Percentiles rank a stretch among this genome's conserved stretches.
phyloP scores from a whole-genome alignment of 78 protist genomes.

The Dictyostelium firmibasis region DNA sequence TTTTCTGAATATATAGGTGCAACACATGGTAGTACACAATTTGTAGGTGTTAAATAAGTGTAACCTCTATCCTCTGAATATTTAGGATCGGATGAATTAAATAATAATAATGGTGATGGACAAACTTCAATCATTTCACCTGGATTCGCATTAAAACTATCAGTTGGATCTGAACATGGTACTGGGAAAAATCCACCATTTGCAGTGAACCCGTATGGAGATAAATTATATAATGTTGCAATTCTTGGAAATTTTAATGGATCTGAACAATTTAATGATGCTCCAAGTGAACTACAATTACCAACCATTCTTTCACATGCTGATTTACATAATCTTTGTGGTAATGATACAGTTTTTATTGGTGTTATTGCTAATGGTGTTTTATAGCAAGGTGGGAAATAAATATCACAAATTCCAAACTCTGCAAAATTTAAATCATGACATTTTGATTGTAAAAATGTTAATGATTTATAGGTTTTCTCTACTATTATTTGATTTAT shows the following conservation, averaged over 20 bases:
- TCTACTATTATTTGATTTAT: background rate
- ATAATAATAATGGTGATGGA: background rate
- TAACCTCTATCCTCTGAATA: background rate
- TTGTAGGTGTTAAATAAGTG: background rate
- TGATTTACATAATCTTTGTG: slow-evolving; percentile 5
- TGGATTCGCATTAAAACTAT: background rate
- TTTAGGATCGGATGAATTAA: background rate
- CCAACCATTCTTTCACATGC: background rate
- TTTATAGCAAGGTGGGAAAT: background rate
- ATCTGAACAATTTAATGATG: slow-evolving; percentile 9
- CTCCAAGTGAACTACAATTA: background rate
- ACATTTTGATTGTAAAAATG: background rate
- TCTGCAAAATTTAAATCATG: background rate
- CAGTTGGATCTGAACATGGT: background rate
- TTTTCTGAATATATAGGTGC: slow-evolving; percentile 14
- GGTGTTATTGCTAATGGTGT: background rate
- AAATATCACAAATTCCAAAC: background rate
- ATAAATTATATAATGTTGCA: background rate
- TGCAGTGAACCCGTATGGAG: background rate
- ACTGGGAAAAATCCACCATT: background rate
- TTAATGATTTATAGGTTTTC: background rate
- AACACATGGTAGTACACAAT: slow-evolving; percentile 48
- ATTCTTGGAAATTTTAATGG: background rate
- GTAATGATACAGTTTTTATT: background rate
- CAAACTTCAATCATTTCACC: background rate